phyloP scores from a whole-genome alignment of 192 early-diverging fungal species.

The Coemansia brasiliensis region DNA sequence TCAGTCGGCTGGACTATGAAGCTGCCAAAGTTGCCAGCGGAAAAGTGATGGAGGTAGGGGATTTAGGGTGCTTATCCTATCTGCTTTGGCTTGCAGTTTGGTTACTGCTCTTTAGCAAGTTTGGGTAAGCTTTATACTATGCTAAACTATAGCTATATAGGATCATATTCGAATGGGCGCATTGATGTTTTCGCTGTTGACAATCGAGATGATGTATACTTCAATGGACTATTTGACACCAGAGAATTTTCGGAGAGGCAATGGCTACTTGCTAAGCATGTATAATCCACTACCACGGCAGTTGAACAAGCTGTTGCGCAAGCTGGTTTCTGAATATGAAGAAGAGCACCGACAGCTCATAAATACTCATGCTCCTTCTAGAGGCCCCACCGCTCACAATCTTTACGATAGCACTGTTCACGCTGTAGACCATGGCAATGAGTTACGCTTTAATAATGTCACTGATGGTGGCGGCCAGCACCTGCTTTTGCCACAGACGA shows the following conservation, averaged over 20 bases:
- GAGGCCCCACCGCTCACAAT: not conserved
- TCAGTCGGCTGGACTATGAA: slow-evolving; percentile 53
- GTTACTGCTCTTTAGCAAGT: not conserved
- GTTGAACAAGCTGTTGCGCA: slow-evolving; percentile 32
- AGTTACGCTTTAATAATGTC: not conserved
- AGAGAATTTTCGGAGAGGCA: slow-evolving; percentile 43
- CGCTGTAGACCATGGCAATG: not conserved
- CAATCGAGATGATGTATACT: slow-evolving; percentile 55
- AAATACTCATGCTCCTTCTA: slow-evolving; percentile 6
- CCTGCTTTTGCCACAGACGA: too few species aligned
- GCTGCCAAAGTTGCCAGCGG: slow-evolving; percentile 46
- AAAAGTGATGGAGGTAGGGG: slow-evolving; percentile 56
- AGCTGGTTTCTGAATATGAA: slow-evolving; percentile 37
- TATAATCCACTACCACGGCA: slow-evolving; percentile 37
- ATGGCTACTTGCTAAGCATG: slow-evolving; percentile 41
- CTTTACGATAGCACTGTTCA: not conserved
- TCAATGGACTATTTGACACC: slow-evolving; percentile 55
- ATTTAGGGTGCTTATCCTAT: not conserved
- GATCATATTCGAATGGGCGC: slow-evolving; percentile 50
- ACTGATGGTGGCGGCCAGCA: too few species aligned
- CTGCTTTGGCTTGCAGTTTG: not conserved
- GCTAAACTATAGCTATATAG: slow-evolving; percentile 19
- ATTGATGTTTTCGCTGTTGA: slow-evolving; percentile 52
- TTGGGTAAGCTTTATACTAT: not conserved
- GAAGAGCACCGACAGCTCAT: slow-evolving; percentile 40